These are phyloP conservation scores for Penicillium flavigenum DNA, from an alignment of 495 filamentous ascomycete species.

Conservation along the genomic window DNA sequence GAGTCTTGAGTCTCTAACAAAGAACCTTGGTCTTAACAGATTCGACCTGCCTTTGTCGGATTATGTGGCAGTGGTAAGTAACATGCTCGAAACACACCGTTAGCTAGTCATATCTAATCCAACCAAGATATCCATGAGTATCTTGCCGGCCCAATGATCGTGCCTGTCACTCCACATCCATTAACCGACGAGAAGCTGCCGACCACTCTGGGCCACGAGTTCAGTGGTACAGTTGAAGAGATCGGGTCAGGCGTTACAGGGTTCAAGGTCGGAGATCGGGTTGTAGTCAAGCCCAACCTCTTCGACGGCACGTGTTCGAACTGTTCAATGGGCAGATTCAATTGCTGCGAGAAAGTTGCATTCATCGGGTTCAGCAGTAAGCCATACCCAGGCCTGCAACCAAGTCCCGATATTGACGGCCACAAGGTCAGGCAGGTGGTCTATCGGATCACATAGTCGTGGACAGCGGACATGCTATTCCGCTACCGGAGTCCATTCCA, in stretches of 20 bases:
- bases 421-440: constrained; percentile 46
- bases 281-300: constrained; percentile 59
- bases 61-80: constrained; percentile 38
- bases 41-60: constrained; percentile 37
- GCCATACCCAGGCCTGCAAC: constrained; percentile 4
- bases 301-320: constrained; percentile 56
- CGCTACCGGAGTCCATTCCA: constrained; percentile 26
- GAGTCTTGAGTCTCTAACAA: constrained; percentile 2
- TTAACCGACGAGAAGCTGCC: constrained; percentile 57
- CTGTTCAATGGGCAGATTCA: constrained; percentile 50
- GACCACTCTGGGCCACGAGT: constrained; percentile 62
- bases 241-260: constrained; percentile 52
- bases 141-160: constrained; percentile 52
- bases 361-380: constrained; percentile 59
- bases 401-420: background rate
- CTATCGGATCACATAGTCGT: constrained; percentile 57
- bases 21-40: constrained; percentile 17
- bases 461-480: constrained; percentile 26
- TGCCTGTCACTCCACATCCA: constrained; percentile 57
- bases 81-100: background rate
- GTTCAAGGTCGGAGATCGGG: constrained; percentile 54
- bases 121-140: constrained; percentile 60
- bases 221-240: constrained; percentile 59
- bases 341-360: constrained; percentile 58
- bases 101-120: background rate